Base-by-base conservation (phyloP, 2,329 filamentous ascomycete species). In the Aureobasidium sp. region DNA sequence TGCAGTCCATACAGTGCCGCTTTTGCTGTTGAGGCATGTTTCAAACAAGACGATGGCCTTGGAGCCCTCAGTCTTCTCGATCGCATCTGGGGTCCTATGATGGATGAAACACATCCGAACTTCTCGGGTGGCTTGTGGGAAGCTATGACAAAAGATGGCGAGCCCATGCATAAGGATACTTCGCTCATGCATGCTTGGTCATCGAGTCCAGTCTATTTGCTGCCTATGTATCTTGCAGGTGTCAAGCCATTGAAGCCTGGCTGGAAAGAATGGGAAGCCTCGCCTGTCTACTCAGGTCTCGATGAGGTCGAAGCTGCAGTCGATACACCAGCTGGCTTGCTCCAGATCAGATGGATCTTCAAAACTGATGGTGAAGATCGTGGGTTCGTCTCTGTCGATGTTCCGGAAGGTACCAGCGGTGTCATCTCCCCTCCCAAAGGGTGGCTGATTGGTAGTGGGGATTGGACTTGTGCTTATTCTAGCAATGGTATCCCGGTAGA, bases 11-110 rank as follows among this genome's bases (percentile, higher is more conserved):
- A 52, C 59, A 45, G 34, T 41, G 27, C 59, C 25, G 47, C 47
- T 25, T 61, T 61, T 37, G 59, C 59, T 11, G 59, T 48, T 39
- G 59, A 61, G 37, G 59, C 59, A 13, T 41, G 39, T 21, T 53
- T 61, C 48, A 45, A 27, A 34, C 15, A 7, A 11, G 15, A 39
- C 15, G 30, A 41, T 9, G 39, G 39, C 13, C 39, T 41, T 15
- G 39, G 39, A 6, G 39, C 39, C 8, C 39, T 41, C 39, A 41
- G 15, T 21, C 39, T 41, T n/a, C 39, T 41, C 16, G 39, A 41
- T 41, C 39, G 39, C 39, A 16, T 41, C 39, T 41, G 39, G 39
- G 39, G 39, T 41, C 13, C 15, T 15, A 41, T 41, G 39, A 2
- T 21, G 3, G 39, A 41, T 9, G 16, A 41, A 15, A 41, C 16